Conservation (phyloP, 2,329 filamentous ascomycete species). For the Colletotrichum cereale region DNA sequence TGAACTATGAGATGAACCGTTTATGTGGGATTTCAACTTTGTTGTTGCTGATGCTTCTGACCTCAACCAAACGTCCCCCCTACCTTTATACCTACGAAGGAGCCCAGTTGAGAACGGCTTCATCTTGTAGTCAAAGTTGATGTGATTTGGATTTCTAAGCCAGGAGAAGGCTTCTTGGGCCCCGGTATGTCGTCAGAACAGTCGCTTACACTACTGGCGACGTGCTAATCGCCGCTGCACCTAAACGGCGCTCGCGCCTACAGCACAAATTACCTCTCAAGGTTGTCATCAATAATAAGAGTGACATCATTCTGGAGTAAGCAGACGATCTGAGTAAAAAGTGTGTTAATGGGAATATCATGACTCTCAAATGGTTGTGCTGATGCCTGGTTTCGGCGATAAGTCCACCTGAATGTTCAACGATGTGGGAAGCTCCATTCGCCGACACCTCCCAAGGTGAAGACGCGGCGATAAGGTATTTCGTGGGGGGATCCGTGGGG, state of each 20-base stretch:
- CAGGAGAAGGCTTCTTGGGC: not conserved
- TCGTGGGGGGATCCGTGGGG: slow-evolving; percentile 22
- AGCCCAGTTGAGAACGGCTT: not conserved
- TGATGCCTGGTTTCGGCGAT: slow-evolving; percentile 6
- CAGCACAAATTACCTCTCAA: not conserved
- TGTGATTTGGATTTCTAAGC: not conserved
- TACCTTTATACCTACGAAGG: not conserved
- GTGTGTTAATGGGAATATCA: not conserved
- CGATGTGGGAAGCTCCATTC: not conserved
- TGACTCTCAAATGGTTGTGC: not conserved
- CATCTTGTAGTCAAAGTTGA: not conserved
- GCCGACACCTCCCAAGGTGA: slow-evolving; percentile 4
- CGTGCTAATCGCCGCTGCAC: not conserved
- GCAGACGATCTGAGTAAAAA: not conserved
- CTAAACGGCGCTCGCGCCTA: not conserved
- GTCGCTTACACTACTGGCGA: not conserved
- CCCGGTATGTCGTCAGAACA: not conserved
- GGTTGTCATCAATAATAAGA: not conserved
- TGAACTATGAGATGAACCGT: not conserved
- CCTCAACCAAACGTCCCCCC: not conserved
- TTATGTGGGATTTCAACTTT: not conserved
- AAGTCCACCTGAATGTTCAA: not conserved
- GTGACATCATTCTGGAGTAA: not conserved
- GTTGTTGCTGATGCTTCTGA: not conserved
- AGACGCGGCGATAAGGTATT: slow-evolving; percentile 2